phyloP scores from a whole-genome alignment of 73 alveolate genomes.

The Symbiodinium natans region DNA sequence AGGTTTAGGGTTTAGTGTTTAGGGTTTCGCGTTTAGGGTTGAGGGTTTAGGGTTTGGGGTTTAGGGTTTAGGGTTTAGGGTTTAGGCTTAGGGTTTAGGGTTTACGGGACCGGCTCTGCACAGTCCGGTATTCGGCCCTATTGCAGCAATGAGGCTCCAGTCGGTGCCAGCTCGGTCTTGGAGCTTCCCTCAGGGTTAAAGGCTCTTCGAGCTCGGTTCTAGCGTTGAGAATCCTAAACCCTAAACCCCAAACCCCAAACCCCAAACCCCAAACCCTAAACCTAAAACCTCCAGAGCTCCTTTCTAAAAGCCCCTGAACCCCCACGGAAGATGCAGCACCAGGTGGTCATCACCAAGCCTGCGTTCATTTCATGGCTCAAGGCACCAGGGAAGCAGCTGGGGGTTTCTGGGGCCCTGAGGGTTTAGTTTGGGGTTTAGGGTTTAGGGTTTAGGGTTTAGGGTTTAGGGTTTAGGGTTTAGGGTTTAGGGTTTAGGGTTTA shows the following conservation, averaged over 20 bases:
- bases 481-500: background rate
- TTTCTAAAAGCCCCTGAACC: too few species aligned
- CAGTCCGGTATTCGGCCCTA: too few species aligned
- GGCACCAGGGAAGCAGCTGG: background rate
- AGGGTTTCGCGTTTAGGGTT: too few species aligned
- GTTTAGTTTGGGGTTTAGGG: background rate
- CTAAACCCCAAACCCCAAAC: too few species aligned
- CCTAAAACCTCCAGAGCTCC: too few species aligned
- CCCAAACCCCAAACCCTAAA: too few species aligned
- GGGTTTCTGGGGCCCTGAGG: background rate
- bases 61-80: background rate
- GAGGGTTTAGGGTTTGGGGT: background rate
- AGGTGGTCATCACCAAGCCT: slow-evolving; percentile 90
- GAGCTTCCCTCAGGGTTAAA: too few species aligned
- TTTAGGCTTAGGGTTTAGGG: background rate
- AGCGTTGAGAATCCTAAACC: too few species aligned
- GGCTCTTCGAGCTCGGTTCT: too few species aligned
- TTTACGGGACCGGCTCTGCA: background rate
- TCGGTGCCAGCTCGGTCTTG: too few species aligned
- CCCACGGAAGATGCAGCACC: background rate
- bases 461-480: background rate
- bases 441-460: background rate
- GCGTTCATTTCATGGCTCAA: slow-evolving; percentile 68
- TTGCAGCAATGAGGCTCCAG: too few species aligned
- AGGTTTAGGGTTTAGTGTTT: background rate